phyloP scores from a whole-genome alignment of 176 grass and related monocot genomes.

The Dendrocalamus sinicus region DNA sequence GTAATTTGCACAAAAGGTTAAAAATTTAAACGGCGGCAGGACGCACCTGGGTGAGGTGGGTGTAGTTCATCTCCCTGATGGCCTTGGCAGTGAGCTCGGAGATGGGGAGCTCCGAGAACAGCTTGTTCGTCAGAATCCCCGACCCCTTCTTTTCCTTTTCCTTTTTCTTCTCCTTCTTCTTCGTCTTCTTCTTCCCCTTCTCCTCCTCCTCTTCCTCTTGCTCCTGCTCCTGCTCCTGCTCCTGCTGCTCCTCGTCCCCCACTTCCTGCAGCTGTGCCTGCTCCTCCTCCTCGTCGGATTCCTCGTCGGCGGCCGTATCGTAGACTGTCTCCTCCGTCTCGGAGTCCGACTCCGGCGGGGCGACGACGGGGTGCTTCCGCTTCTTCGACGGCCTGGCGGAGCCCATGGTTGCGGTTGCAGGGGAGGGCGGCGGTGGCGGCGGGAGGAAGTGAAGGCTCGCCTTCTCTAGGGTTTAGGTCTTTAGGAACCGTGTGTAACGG shows the following conservation, averaged over 20 bases:
- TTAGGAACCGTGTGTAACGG: slow-evolving; percentile 18
- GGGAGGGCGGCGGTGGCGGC: slow-evolving; percentile 28
- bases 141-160: slow-evolving; percentile 31
- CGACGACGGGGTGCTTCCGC: slow-evolving; percentile 38
- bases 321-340: slow-evolving; percentile 43
- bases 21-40: neutral
- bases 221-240: neutral
- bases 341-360: slow-evolving; percentile 42
- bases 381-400: slow-evolving; percentile 40
- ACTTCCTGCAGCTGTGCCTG: neutral
- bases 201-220: neutral
- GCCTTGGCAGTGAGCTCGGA: slow-evolving; percentile 66
- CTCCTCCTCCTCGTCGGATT: neutral
- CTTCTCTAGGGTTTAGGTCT: slow-evolving; percentile 41
- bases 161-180: neutral
- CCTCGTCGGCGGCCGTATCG: slow-evolving; percentile 32
- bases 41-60: slow-evolving; percentile 67
- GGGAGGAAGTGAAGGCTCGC: too few species aligned
- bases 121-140: slow-evolving; percentile 55
- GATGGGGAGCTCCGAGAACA: slow-evolving; percentile 70
- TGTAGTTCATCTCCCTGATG: slow-evolving; percentile 76
- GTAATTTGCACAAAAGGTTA: neutral
- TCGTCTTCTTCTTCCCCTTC: neutral
- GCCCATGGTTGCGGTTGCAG: neutral
- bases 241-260: neutral